Evolutionary conservation across 208 protist genomes (phyloP), one percentile per base, ranked within the genome.

Genomic region (Phytomonas sp.): DNA sequence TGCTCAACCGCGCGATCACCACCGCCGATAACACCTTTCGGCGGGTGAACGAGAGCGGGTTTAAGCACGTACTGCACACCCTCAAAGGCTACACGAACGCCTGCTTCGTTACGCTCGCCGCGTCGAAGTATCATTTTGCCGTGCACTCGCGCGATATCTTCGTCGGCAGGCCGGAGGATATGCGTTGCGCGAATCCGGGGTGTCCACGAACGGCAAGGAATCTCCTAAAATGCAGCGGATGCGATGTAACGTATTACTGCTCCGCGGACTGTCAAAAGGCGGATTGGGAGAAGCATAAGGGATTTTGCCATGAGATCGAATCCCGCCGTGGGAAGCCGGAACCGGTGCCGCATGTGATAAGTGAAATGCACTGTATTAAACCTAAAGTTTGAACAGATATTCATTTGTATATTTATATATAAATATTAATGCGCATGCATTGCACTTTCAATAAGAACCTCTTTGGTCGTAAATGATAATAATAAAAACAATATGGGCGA

Each of bases 211-310:
- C 74, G 30, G 78, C 75, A 0, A 83, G 82, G 60, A 82, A 94
- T 60, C 81, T 91, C 46, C 80, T 90, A 36, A 91, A 89, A 67
- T 94, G 88, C 77, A 86, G 82, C 70, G 88, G 83, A 56, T 94
- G 88, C 67, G 78, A 87, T 62, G 77, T 83, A 30, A 89, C 85
- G 31, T 94, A 84, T 75, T 94, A 94, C 74, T 94, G 88, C 78
- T 86, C 75, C 46, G 67, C 83, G 26, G 75, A 78, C 37, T 94
- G 88, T 75, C 88, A 91, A 62, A 82, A 83, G 70, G 79, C 82
- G 30, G 81, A 94, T 73, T 94, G 85, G 84, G 81, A 94, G 59
- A 82, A 77, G 56, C 88, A 93, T 71, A 85, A 85, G 40, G 76
- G 72, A 40, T 82, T 89, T 37, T 93, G 88, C 67, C 78, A 80